Base-by-base conservation (phyloP, 495 filamentous ascomycete species). In the Chaetomium fimeti region DNA sequence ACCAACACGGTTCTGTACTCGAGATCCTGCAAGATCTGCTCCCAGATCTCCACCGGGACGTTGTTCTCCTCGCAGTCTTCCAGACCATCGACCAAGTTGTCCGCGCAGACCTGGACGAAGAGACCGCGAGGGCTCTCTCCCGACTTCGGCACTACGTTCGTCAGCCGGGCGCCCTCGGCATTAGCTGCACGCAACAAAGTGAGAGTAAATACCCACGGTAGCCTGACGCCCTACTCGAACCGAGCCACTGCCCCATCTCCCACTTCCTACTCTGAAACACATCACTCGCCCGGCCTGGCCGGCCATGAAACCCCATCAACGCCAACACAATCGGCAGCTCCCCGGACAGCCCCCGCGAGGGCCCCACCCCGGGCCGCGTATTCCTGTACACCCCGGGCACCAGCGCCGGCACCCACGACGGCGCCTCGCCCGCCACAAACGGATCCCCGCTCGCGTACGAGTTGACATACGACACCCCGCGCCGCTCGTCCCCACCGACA, bases 321-420 rank as follows among this genome's bases (percentile, higher is more conserved):
- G 67, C 71, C 15, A 76, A 36, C 32, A 78, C 57, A 16, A 72
- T 69, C 12, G 67, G 54, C 32, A 78, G 45, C 3, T 74, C 68
- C 4, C 76, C 76, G 0, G 61, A 32, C 3, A 78, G 64, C 5
- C 75, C 75, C 0, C 36, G 7, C 18, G 74, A 75, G 0, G 27
- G 36, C 7, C 6, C 3, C 12, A 42, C 43, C 1, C 56, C 15
- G 6, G 28, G 20, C 1, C 53, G 24, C 5, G 58, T 53, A 22
- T 75, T 70, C 51, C 64, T 24, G 60, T 71, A 77, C 13, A 48
- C 59, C 18, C 22, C 55, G 0, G 76, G 76, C 15, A 78, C 75
- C n/a, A 78, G 45, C 3, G 67, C 28, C 4, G 71, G 71, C 8
- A 78, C 70, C 76, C 76, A 78, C 13, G 63, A 64, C 1, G 74